Conservation (phyloP, 2,329 filamentous ascomycete species). For the Cercospora janseana region DNA sequence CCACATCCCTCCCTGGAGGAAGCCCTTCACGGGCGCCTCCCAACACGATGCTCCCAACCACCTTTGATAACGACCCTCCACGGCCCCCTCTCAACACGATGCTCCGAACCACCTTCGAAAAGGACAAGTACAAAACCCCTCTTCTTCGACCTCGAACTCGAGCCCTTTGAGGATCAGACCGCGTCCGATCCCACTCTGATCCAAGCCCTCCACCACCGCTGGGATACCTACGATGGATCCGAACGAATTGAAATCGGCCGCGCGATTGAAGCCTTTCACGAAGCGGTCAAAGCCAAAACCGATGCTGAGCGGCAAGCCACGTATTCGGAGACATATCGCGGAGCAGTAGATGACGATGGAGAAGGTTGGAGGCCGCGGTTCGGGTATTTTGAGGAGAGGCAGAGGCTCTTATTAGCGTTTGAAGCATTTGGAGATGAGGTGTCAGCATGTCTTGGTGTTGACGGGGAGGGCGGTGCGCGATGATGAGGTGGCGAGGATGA, state of each 20-base stretch:
- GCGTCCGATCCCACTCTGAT: neutral
- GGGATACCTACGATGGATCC: neutral
- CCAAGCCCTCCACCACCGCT: neutral
- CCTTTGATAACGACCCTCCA: too few relatives aligned
- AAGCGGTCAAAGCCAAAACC: neutral
- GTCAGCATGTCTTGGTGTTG: neutral
- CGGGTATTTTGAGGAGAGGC: neutral
- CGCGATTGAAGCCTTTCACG: neutral
- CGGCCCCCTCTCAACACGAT: neutral
- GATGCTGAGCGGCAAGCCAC: neutral
- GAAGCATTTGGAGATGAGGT: neutral
- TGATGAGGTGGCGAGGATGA: neutral
- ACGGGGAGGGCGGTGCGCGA: neutral
- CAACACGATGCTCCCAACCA: too few relatives aligned
- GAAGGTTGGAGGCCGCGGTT: conserved; percentile 2
- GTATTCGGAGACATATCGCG: neutral
- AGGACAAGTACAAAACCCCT: neutral
- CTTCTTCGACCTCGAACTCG: neutral
- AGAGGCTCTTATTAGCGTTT: neutral
- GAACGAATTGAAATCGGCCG: neutral
- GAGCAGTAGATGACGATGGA: neutral
- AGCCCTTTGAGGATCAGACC: neutral
- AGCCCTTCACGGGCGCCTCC: too few relatives aligned
- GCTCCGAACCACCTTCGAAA: neutral
- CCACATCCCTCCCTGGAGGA: too few relatives aligned